Percentiles rank a stretch among this genome's conserved stretches.
These are phyloP conservation scores for Lagenidium sp. DNA, from an alignment of 352 stramenopile genomes.

Conservation along the genomic window DNA sequence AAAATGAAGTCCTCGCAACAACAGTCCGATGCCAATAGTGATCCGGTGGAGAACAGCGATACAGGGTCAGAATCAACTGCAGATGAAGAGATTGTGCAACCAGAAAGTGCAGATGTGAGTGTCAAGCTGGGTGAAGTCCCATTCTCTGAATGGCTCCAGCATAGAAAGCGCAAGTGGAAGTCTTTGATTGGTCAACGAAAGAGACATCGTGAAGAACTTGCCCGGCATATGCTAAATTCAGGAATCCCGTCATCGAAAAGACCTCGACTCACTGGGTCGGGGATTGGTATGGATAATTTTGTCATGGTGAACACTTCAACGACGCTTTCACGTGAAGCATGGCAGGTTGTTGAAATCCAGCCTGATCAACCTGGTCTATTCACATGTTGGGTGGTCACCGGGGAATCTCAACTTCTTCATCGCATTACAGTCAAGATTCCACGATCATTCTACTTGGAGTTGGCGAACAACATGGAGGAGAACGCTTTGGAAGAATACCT, in stretches of 20 bases:
- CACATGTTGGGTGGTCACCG: conserved; percentile 94
- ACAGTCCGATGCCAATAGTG: not conserved
- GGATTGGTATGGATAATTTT: conserved; percentile 77
- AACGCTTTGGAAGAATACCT: conserved; percentile 13
- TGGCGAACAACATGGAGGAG: conserved; percentile 52
- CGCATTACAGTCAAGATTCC: conserved; percentile 66
- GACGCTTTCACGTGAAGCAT: conserved; percentile 50
- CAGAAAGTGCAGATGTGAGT: not conserved
- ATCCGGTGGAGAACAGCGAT: conserved; percentile 16
- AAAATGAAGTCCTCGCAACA: conserved; percentile 7
- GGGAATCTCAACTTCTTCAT: conserved; percentile 57
- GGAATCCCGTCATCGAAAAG: conserved; percentile 1
- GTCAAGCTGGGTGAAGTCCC: conserved; percentile 52
- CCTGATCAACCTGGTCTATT: conserved; percentile 82
- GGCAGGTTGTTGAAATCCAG: conserved; percentile 79
- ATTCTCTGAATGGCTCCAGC: conserved; percentile 49
- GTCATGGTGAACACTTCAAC: conserved; percentile 42
- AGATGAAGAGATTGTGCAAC: not conserved
- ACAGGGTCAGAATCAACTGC: conserved; percentile 5
- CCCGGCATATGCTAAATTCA: conserved; percentile 26
- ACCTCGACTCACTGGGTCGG: conserved; percentile 14
- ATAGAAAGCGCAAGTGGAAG: conserved; percentile 76
- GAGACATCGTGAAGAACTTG: conserved; percentile 42
- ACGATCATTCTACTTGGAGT: conserved; percentile 53
- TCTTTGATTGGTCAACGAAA: conserved; percentile 41